A percentile compares a stretch with the other conserved stretches of the same genome.
phyloP scores from a whole-genome alignment of 495 filamentous ascomycete species.

The Annulohypoxylon moriforme region DNA sequence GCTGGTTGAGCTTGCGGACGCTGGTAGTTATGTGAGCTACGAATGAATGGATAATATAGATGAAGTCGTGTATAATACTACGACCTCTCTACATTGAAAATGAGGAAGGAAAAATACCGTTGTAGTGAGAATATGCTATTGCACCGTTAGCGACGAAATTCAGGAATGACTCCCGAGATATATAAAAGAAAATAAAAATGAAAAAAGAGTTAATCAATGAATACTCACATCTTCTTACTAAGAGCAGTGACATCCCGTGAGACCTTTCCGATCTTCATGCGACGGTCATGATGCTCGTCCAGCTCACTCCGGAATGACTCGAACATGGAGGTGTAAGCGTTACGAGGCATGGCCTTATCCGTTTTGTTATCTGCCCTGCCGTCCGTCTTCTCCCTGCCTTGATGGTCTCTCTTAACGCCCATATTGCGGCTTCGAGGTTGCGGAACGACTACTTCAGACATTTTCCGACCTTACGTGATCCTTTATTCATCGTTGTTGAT shows the following conservation, averaged over 20 bases:
- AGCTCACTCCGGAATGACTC: constrained; percentile 85
- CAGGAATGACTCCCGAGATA: too few species aligned
- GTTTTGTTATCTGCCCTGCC: constrained; percentile 47
- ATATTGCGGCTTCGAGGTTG: constrained; percentile 48
- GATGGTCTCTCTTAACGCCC: constrained; percentile 69
- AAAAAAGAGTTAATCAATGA: too few species aligned
- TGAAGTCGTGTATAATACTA: background rate
- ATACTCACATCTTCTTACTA: constrained; percentile 91
- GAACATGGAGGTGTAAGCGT: constrained; percentile 80
- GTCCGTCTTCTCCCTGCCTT: constrained; percentile 63
- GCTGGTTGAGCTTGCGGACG: constrained; percentile 70
- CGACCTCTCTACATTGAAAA: background rate
- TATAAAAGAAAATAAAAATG: too few species aligned
- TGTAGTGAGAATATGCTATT: constrained; percentile 91
- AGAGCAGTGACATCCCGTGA: constrained; percentile 90
- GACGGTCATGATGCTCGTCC: constrained; percentile 92
- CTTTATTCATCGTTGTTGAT: background rate
- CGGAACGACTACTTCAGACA: constrained; percentile 48
- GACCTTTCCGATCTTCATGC: constrained; percentile 88
- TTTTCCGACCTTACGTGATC: background rate
- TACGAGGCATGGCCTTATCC: constrained; percentile 51
- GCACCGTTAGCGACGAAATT: constrained; percentile 10
- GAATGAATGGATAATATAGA: background rate
- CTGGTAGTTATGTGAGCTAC: constrained; percentile 52
- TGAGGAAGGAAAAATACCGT: constrained; percentile 65